Conservation (phyloP, 1,284 basidiomycete species). For the Papiliotrema nemorosa region DNA sequence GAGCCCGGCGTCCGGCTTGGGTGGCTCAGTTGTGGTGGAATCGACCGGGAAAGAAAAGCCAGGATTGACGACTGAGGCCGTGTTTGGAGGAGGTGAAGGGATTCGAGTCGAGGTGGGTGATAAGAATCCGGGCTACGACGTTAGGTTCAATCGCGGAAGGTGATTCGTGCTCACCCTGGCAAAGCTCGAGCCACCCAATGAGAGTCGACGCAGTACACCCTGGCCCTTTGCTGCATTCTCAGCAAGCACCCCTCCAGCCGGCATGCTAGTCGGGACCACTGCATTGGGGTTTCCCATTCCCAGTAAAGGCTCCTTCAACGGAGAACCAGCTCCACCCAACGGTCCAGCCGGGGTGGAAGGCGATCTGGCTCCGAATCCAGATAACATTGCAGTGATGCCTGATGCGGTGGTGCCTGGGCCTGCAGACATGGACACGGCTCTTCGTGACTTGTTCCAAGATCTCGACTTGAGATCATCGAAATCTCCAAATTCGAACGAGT, state of each 20-base stretch:
- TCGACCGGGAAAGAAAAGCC: conserved; percentile 4
- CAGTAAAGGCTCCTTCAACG: too few species aligned
- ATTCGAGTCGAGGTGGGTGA: conserved; percentile 15
- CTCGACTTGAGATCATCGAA: conserved; percentile 24
- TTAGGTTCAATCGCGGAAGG: neutral
- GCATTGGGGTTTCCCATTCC: conserved; percentile 7
- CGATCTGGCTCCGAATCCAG: conserved; percentile 11
- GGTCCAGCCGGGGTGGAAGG: neutral
- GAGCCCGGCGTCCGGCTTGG: conserved; percentile 7
- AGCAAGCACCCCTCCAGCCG: conserved; percentile 20
- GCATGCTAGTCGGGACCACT: conserved; percentile 1
- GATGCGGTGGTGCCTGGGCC: conserved; percentile 2
- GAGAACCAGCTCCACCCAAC: neutral
- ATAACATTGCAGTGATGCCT: conserved; percentile 22
- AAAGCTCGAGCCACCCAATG: conserved; percentile 26
- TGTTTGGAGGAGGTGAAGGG: conserved; percentile 5
- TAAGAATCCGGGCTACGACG: conserved; percentile 15
- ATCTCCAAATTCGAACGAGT: conserved; percentile 42
- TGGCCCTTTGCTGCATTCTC: conserved; percentile 43
- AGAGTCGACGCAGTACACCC: conserved; percentile 40
- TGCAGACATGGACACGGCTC: conserved; percentile 28
- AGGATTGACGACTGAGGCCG: neutral
- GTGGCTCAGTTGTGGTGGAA: conserved; percentile 4
- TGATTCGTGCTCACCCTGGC: conserved; percentile 24
- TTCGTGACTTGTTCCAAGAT: conserved; percentile 28